Percentiles rank a stretch among this genome's conserved stretches.
Evolutionary conservation across 768 basidiomycete species (phyloP).

Genomic region (Tephrocybe sp.): DNA sequence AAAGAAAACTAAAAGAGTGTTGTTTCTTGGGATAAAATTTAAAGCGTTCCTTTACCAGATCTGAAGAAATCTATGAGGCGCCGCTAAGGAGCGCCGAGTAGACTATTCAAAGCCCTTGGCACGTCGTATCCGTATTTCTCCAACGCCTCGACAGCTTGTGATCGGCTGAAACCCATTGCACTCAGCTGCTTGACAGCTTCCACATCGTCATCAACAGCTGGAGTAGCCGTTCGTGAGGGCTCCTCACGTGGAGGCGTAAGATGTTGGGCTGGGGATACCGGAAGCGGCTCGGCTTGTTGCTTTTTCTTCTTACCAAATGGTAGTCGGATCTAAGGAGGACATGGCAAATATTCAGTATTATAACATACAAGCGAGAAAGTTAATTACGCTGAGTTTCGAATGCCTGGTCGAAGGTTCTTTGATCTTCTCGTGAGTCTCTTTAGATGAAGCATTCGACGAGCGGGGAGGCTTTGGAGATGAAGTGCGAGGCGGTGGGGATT

Average conservation of each 20-base stretch:
- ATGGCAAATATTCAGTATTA: not conserved
- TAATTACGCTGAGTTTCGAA: slow-evolving; percentile 76
- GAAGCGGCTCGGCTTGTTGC: slow-evolving; percentile 45
- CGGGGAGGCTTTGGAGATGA: slow-evolving; percentile 60
- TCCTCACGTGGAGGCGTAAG: slow-evolving; percentile 47
- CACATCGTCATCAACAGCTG: slow-evolving; percentile 67
- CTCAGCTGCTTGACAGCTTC: slow-evolving; percentile 77
- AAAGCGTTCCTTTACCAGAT: not conserved
- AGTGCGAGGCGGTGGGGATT: slow-evolving; percentile 49
- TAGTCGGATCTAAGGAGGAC: slow-evolving; percentile 53
- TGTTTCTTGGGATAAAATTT: too few relatives aligned
- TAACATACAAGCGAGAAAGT: not conserved
- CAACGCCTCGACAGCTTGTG: slow-evolving; percentile 78
- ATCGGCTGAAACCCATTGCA: slow-evolving; percentile 87
- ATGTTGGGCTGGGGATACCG: slow-evolving; percentile 35
- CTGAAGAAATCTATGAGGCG: not conserved
- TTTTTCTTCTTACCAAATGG: slow-evolving; percentile 80
- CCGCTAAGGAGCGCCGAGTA: slow-evolving; percentile 37
- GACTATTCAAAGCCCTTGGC: slow-evolving; percentile 68
- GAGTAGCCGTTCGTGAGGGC: slow-evolving; percentile 37
- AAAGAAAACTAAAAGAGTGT: not conserved
- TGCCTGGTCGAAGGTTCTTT: slow-evolving; percentile 57
- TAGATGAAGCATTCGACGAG: slow-evolving; percentile 58
- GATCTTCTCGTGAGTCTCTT: slow-evolving; percentile 54
- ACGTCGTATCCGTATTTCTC: slow-evolving; percentile 86